These are phyloP conservation scores for Apodospora peruviana DNA, from an alignment of 495 filamentous ascomycete species.

Conservation along the genomic window DNA sequence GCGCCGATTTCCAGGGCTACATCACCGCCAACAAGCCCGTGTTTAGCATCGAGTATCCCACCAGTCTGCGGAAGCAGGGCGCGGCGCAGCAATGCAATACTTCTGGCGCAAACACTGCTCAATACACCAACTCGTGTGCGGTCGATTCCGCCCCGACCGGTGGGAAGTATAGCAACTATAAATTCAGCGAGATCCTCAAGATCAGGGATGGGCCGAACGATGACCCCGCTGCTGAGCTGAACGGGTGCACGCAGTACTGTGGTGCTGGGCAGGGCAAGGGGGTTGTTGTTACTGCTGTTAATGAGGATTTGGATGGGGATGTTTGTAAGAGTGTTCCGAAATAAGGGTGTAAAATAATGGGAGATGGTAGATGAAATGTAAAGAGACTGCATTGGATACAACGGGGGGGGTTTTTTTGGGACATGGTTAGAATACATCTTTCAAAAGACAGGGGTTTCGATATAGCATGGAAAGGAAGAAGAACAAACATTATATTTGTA, in stretches of 20 bases:
- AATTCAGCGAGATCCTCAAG: constrained; percentile 2
- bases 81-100: background rate
- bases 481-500: no score
- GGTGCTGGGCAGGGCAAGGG: background rate
- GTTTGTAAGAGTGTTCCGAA: background rate
- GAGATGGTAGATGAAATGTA: no score
- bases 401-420: no score
- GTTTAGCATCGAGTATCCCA: constrained; percentile 1
- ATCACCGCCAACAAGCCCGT: background rate
- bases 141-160: background rate
- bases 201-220: background rate
- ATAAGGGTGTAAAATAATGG: no score
- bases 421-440: no score
- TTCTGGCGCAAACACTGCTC: background rate
- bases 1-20: background rate
- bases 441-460: no score
- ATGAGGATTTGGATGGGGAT: background rate
- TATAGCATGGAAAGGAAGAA: no score
- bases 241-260: constrained; percentile 7
- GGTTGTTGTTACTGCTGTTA: constrained; percentile 1
- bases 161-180: background rate
- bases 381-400: no score
- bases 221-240: background rate
- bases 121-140: background rate
- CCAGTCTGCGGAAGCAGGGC: background rate